phyloP scores from a whole-genome alignment of 345 rosid genomes.

The Dimocarpus longan region DNA sequence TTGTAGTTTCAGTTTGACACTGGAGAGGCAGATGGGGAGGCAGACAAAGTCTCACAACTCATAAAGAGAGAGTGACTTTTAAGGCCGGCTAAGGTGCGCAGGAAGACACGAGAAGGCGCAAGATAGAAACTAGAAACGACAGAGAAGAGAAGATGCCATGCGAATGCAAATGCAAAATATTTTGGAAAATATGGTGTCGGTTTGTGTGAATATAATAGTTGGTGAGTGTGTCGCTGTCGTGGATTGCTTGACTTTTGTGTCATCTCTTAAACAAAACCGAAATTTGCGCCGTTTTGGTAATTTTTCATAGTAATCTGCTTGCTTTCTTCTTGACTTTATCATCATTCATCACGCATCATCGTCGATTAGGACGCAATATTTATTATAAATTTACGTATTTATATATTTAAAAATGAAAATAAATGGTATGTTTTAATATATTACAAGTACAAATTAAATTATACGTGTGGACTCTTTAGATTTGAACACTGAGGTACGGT shows the following conservation, averaged over 20 bases:
- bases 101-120: slow-evolving; percentile 1
- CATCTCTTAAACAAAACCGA: background rate
- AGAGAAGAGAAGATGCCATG: background rate
- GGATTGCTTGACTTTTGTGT: slow-evolving; percentile 3
- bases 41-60: background rate
- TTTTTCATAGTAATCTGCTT: background rate
- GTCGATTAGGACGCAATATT: too few relatives aligned
- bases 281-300: background rate
- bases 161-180: background rate
- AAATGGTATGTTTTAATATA: too few relatives aligned
- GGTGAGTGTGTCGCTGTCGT: background rate
- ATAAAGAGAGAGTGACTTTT: background rate
- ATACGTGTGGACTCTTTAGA: too few relatives aligned
- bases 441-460: too few relatives aligned
- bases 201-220: background rate
- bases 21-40: background rate
- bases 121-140: background rate
- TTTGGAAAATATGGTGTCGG: background rate
- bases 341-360: too few relatives aligned
- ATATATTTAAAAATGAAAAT: too few relatives aligned
- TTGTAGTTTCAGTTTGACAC: background rate
- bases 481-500: too few relatives aligned
- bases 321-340: too few relatives aligned
- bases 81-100: slow-evolving; percentile 12
- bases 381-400: too few relatives aligned